Evolutionary conservation across 306 rosid species (phyloP), one percentile per base, ranked within the genome.

Genomic region (Glycine soja): DNA sequence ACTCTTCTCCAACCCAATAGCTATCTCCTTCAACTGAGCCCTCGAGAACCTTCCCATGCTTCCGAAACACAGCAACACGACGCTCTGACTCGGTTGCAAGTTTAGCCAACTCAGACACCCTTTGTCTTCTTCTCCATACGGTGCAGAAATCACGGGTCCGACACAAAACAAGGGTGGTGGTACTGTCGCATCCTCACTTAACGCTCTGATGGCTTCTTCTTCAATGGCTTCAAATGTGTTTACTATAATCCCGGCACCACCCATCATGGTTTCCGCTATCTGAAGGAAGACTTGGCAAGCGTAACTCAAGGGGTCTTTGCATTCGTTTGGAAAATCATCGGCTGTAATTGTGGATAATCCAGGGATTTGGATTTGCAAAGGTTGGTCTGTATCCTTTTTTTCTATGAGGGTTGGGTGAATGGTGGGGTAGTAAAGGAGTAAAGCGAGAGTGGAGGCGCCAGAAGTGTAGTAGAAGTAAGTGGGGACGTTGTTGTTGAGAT

Each of bases 31-130:
- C 66, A 92, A 11, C 16, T 90, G 92, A 3, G 30, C 52, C 30
- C 5, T 69, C 0, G 90, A 77, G 13, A 92, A 88, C 43, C 52
- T 13, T 2, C 97, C 92, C 61, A 90, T 14, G 83, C 94, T 90
- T 14, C 97, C 97, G 15, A 92, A 90, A 63, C 91, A 78, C 47
- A 92, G 58, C 8, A 90, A 84, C 45, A 90, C 89, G 0, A 92
- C 97, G n/a, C 90, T 83, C 50, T 62, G 71, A 68, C 70, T 76
- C 10, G 97, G 91, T 16, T 92, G 97, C 6, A 72, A 45, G 40
- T 90, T 84, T 4, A 91, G 82, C 97, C 94, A 90, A 7, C 53
- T 76, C 78, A 90, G 30, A 51, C 90, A 89, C 56, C 80, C 88
- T 0, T n/a, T 42, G n/a, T 45, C 76, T 1, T 62, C 77, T 7